Evolutionary conservation across 148 eudicot genomes (phyloP).

Genomic region (Nepenthes mirabilis): DNA sequence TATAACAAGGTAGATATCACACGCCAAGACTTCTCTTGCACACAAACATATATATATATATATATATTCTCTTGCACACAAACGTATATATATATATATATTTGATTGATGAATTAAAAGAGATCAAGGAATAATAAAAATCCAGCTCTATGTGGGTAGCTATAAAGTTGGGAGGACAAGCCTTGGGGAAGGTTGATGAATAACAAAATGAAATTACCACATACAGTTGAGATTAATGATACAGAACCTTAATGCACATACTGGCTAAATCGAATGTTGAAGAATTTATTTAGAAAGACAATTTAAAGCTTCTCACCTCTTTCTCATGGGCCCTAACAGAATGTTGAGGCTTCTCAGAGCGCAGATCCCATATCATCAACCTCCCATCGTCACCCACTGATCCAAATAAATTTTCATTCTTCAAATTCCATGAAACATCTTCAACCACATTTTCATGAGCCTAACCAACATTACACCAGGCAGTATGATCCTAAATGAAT

Average conservation of each 20-base stretch:
- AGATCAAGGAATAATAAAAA: too few species aligned
- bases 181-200: too few species aligned
- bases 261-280: neutral
- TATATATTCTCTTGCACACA: too few species aligned
- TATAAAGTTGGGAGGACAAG: too few species aligned
- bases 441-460: constrained; percentile 73
- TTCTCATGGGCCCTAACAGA: constrained; percentile 74
- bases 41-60: too few species aligned
- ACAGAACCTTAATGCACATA: neutral
- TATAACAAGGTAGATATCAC: too few species aligned
- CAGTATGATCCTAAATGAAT: neutral
- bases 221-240: neutral
- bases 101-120: too few species aligned
- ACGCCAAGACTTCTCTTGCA: too few species aligned
- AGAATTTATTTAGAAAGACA: neutral
- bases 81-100: too few species aligned
- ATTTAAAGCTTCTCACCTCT: constrained; percentile 35
- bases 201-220: too few species aligned
- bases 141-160: too few species aligned
- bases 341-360: constrained; percentile 68
- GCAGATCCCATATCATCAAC: constrained; percentile 84
- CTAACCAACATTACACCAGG: constrained; percentile 20
- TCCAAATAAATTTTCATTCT: constrained; percentile 73
- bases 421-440: constrained; percentile 84
- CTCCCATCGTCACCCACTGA: constrained; percentile 85